Evolutionary conservation across 257 asterid species (phyloP).

Genomic region (Solanum pimpinellifolium): DNA sequence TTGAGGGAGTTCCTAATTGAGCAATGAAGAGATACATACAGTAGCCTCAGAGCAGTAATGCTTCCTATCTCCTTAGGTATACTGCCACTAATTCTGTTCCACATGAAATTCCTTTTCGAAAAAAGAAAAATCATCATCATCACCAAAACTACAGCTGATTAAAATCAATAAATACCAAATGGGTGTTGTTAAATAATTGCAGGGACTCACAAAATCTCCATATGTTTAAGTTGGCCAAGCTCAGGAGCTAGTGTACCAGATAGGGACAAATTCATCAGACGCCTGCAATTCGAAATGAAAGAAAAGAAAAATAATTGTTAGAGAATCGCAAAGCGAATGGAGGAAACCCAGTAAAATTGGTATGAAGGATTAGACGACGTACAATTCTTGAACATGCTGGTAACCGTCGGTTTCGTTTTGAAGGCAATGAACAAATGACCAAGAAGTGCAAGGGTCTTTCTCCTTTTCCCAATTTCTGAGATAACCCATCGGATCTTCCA

Average conservation of each 20-base stretch:
- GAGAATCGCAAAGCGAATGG: neutral
- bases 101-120: conserved; percentile 71
- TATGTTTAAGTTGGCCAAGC: conserved; percentile 56
- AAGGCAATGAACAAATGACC: conserved; percentile 65
- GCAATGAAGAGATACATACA: conserved; percentile 40
- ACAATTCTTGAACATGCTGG: conserved; percentile 77
- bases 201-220: conserved; percentile 57
- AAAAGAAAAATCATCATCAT: neutral
- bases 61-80: conserved; percentile 94
- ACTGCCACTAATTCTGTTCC: conserved; percentile 70
- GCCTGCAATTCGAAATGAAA: conserved; percentile 28
- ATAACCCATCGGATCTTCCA: conserved; percentile 45
- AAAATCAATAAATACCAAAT: neutral
- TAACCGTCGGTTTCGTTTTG: conserved; percentile 44
- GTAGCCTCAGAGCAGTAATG: conserved; percentile 39
- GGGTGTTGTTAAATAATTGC: neutral
- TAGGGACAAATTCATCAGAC: conserved; percentile 33
- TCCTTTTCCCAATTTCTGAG: conserved; percentile 51
- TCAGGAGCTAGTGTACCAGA: conserved; percentile 77
- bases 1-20: neutral
- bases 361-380: conserved; percentile 7
- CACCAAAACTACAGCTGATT: neutral
- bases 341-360: neutral
- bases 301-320: neutral
- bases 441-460: conserved; percentile 82